Base-by-base conservation (phyloP, 805 yeast genomes). In the Pichia cephalocereana region DNA sequence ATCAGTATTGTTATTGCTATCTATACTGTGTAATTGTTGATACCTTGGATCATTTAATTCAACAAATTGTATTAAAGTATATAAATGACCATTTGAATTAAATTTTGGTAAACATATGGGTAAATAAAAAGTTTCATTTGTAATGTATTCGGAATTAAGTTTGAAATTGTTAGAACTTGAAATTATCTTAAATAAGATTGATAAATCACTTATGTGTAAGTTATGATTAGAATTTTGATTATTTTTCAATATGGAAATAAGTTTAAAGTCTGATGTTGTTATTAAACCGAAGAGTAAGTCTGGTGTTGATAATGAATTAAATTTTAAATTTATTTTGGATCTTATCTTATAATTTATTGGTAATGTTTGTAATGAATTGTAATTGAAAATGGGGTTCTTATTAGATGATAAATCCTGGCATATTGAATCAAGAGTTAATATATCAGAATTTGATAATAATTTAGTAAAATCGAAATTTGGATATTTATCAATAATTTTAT, bases 101-200 rank as follows among this genome's bases (percentile, higher is more conserved):
- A 91, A 91, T 55, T 85, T 80, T 0, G 98, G 96, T 62, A 91
- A 72, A 64, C 99, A 91, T 0, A 91, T 72, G 0, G 99, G 99
- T 12, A 86, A 77, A 98, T 98, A 93, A 49, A 88, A 77, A 59
- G 90, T 96, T 55, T 85, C 85, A 48, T 71, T 60, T 54, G 75
- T 52, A 2, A 64, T 54, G 12, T 59, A 41, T 30, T 56, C 54
- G 9, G 57, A 60, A 11, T 49, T 52, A 2, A 61, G 54, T 27
- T 69, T 69, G 52, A 78, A 72, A 0, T 79, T 70, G 42, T 69
- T 66, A n/a, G 80, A 76, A 53, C 75, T 78, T 57, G 77, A 78
- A 2, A 91, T 77, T 66, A 88, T 76, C 17, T 84, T 77, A 51
- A 88, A 79, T 27, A 93, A 65, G 8, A 86, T 69, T 44, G 84